A percentile compares a stretch with the other conserved stretches of the same genome.
Evolutionary conservation across 2,329 filamentous ascomycete genomes (phyloP).

Genomic region (Metarhizium guizhouense): DNA sequence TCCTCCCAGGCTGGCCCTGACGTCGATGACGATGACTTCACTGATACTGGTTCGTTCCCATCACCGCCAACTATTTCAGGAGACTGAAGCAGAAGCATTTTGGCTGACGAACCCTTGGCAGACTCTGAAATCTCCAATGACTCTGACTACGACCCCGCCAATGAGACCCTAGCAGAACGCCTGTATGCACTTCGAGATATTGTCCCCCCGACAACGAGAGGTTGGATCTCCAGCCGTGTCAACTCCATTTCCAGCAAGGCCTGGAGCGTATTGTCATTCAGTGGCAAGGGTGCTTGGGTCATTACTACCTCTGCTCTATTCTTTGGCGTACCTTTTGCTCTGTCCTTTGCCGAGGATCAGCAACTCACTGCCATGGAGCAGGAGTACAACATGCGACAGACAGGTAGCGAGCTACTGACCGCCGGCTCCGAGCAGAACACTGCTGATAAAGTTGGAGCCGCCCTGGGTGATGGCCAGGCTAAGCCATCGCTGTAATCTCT

Average conservation of each 20-base stretch:
- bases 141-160: slow-evolving; percentile 54
- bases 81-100: slow-evolving; percentile 2
- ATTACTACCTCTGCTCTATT: slow-evolving; percentile 83
- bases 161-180: slow-evolving; percentile 57
- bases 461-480: slow-evolving; percentile 35
- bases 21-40: slow-evolving; percentile 87
- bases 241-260: slow-evolving; percentile 40
- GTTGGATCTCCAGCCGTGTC: slow-evolving; percentile 54
- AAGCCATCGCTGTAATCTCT: slow-evolving; percentile 41
- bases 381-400: slow-evolving; percentile 92
- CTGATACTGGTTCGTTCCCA: slow-evolving; percentile 67
- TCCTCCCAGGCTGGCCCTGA: slow-evolving; percentile 59
- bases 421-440: slow-evolving; percentile 35
- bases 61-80: not conserved
- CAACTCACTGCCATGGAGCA: slow-evolving; percentile 96
- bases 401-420: slow-evolving; percentile 63
- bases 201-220: slow-evolving; percentile 62
- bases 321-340: slow-evolving; percentile 84
- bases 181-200: slow-evolving; percentile 68
- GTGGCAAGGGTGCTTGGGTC: slow-evolving; percentile 84
- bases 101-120: slow-evolving; percentile 22
- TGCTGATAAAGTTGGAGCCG: slow-evolving; percentile 39
- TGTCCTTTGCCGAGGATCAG: slow-evolving; percentile 93
- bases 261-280: slow-evolving; percentile 55
- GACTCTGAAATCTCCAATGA: slow-evolving; percentile 81